Conservation (phyloP, 352 stramenopile species). For the Plasmopara halstedii region DNA sequence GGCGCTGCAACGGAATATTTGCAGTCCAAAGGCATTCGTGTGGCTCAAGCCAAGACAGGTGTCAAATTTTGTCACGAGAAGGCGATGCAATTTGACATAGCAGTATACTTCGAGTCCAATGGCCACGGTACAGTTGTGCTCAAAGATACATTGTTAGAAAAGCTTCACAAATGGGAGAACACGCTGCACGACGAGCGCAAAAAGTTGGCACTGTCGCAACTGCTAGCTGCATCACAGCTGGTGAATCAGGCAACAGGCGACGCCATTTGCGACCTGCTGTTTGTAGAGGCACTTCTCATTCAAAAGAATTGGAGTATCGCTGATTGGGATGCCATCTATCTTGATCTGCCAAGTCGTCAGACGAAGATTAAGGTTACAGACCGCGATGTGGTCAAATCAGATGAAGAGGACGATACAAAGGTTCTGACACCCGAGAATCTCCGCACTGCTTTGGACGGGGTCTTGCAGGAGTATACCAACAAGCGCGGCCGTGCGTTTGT, state of each 20-base stretch:
- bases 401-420: conserved; percentile 61
- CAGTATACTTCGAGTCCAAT: conserved; percentile 99
- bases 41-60: conserved; percentile 93
- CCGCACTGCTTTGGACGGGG: conserved; percentile 39
- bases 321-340: conserved; percentile 93
- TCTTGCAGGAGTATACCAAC: conserved; percentile 50
- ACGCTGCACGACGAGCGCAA: conserved; percentile 67
- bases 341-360: conserved; percentile 90
- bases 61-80: conserved; percentile 98
- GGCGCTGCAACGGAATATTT: conserved; percentile 90
- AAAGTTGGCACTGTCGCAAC: conserved; percentile 72
- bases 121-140: conserved; percentile 98
- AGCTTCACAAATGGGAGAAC: conserved; percentile 77
- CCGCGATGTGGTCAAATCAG: conserved; percentile 46
- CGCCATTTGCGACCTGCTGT: conserved; percentile 94
- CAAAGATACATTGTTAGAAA: conserved; percentile 79
- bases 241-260: conserved; percentile 98
- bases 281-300: conserved; percentile 93
- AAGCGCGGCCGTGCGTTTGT: conserved; percentile 88
- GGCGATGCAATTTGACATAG: conserved; percentile 94
- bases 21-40: conserved; percentile 53
- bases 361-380: conserved; percentile 83
- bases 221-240: conserved; percentile 84
- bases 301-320: conserved; percentile 84
- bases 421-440: conserved; percentile 55